Conservation (phyloP, 352 stramenopile species). For the Thalassiosira allenii region DNA sequence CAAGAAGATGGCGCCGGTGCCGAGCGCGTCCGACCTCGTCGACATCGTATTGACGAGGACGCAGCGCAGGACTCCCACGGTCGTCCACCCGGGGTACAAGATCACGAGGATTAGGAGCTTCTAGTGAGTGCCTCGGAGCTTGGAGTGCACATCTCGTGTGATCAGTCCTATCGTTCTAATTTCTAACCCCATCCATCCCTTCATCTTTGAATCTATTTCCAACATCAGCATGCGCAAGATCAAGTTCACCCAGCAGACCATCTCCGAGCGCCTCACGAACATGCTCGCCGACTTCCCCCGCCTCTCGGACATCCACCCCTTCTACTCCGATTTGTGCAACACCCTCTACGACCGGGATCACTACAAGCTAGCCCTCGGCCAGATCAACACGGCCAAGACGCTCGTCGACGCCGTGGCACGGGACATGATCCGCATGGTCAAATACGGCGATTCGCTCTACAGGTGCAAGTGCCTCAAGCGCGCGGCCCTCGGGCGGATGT, state of each 20-base stretch:
- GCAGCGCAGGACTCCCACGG: constrained; percentile 98
- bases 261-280: constrained; percentile 95
- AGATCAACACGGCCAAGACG: constrained; percentile 98
- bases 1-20: constrained; percentile 99
- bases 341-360: constrained; percentile 99
- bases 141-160: constrained; percentile 1
- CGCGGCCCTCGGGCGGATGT: constrained; percentile 99
- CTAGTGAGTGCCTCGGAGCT: constrained; percentile 82
- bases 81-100: constrained; percentile 98
- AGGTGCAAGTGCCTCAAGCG: constrained; percentile 99
- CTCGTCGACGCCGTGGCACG: constrained; percentile 97
- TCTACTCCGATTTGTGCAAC: constrained; percentile 99
- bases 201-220: constrained; percentile 84
- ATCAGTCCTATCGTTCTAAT: constrained; percentile 9
- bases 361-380: constrained; percentile 99
- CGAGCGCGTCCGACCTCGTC: constrained; percentile 96
- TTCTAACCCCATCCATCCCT: constrained; percentile 14
- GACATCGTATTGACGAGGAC: constrained; percentile 99
- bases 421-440: constrained; percentile 99
- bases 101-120: constrained; percentile 97
- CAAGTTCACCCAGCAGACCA: constrained; percentile 99
- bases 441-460: constrained; percentile 99
- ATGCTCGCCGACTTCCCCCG: constrained; percentile 99
- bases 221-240: constrained; percentile 97
- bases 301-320: constrained; percentile 95